Percentiles rank a stretch among this genome's conserved stretches.
These are phyloP conservation scores for Strobilomyces echinocephalus DNA, from an alignment of 768 basidiomycete genomes.

Conservation along the genomic window DNA sequence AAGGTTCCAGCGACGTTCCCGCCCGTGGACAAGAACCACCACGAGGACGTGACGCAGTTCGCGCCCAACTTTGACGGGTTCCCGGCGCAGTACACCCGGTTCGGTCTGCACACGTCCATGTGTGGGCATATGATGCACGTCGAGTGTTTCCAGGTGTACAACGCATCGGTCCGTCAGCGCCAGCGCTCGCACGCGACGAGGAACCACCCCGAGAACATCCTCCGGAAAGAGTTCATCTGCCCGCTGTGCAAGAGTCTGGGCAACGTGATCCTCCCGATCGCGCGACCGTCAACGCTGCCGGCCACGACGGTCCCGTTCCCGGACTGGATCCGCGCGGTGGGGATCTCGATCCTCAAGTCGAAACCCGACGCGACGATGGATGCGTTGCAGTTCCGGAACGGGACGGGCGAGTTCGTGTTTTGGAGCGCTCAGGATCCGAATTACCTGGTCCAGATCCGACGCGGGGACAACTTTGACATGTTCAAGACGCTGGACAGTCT, in stretches of 20 bases:
- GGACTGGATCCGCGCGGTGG: constrained; percentile 87
- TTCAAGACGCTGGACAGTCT: constrained; percentile 86
- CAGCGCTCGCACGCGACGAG: constrained; percentile 85
- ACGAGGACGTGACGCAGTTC: constrained; percentile 34
- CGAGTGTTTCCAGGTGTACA: constrained; percentile 90
- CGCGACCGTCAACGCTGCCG: constrained; percentile 41
- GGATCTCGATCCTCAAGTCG: constrained; percentile 83
- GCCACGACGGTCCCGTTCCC: constrained; percentile 60
- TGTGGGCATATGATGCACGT: constrained; percentile 98
- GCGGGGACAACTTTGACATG: constrained; percentile 51
- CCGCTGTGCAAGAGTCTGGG: constrained; percentile 96
- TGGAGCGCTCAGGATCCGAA: constrained; percentile 81
- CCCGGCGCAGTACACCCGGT: constrained; percentile 65
- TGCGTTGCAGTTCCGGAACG: constrained; percentile 67
- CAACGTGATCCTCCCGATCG: constrained; percentile 87
- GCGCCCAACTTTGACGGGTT: constrained; percentile 73
- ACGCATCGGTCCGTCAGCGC: constrained; percentile 76
- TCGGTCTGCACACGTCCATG: constrained; percentile 81
- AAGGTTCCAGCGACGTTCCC: constrained; percentile 26
- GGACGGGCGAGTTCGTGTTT: constrained; percentile 85
- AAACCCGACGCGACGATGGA: constrained; percentile 71
- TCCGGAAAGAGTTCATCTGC: constrained; percentile 91
- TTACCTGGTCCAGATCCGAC: constrained; percentile 53
- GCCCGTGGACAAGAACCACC: constrained; percentile 15
- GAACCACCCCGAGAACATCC: constrained; percentile 93